phyloP scores from a whole-genome alignment of 1,139 yeast genomes.

The Debaryomyces nepalensis region DNA sequence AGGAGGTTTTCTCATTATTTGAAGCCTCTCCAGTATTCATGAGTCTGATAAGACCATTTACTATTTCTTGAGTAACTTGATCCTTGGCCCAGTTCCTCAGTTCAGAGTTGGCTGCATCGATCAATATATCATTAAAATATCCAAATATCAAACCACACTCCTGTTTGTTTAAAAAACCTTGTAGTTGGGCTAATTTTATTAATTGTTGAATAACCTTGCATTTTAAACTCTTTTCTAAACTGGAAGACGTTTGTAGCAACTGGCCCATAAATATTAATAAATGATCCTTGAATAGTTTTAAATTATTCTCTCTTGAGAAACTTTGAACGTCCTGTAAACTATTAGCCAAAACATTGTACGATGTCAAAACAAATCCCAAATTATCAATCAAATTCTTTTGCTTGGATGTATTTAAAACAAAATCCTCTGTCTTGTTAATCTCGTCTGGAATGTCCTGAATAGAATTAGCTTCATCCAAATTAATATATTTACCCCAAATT shows the following conservation, averaged over 20 bases:
- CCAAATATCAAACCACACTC: conserved; percentile 70
- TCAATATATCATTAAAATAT: conserved; percentile 64
- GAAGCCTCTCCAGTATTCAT: conserved; percentile 28
- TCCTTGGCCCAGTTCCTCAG: conserved; percentile 42
- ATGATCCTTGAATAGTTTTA: conserved; percentile 57
- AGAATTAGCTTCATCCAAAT: conserved; percentile 20
- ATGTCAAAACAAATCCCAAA: conserved; percentile 55
- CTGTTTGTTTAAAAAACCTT: conserved; percentile 49
- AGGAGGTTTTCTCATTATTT: conserved; percentile 23
- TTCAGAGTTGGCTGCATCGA: conserved; percentile 39
- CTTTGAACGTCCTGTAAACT: conserved; percentile 25
- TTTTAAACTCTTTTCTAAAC: conserved; percentile 68
- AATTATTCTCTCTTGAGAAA: conserved; percentile 21
- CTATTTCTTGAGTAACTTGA: conserved; percentile 36
- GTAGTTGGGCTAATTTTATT: conserved; percentile 53
- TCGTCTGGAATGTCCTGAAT: conserved; percentile 19
- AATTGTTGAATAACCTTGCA: conserved; percentile 69
- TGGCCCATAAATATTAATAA: conserved; percentile 67
- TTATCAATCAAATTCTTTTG: conserved; percentile 66
- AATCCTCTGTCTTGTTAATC: conserved; percentile 30
- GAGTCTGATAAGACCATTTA: conserved; percentile 59
- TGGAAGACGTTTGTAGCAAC: conserved; percentile 67
- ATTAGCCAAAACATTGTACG: conserved; percentile 27
- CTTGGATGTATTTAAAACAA: conserved; percentile 51
- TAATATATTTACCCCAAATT: conserved; percentile 46